A percentile compares a stretch with the other conserved stretches of the same genome.
These are phyloP conservation scores for Xerophyta viscosa DNA, from an alignment of 106 monocot species.

Conservation along the genomic window DNA sequence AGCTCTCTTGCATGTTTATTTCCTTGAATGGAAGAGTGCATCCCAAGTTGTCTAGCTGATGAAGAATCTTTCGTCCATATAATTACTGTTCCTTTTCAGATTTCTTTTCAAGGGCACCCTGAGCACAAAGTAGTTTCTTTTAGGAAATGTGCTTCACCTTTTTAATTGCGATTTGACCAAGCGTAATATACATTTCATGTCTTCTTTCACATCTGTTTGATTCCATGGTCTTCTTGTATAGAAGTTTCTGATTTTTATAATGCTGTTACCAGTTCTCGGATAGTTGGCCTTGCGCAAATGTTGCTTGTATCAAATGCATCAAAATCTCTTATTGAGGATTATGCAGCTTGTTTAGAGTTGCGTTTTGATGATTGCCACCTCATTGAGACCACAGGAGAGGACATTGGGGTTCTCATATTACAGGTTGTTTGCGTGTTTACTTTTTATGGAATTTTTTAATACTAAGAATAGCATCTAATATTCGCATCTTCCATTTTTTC, in stretches of 20 bases:
- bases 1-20: too few relatives aligned
- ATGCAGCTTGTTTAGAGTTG: conserved; percentile 78
- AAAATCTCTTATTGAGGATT: conserved; percentile 72
- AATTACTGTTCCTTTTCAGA: too few relatives aligned
- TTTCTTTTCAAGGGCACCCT: too few relatives aligned
- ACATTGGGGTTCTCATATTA: conserved; percentile 80
- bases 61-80: too few relatives aligned
- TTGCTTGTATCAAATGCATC: conserved; percentile 68
- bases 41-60: too few relatives aligned
- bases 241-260: conserved; percentile 1
- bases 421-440: conserved; percentile 40
- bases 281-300: conserved; percentile 75
- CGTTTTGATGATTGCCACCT: conserved; percentile 70
- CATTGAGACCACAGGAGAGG: conserved; percentile 73
- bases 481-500: conserved; percentile 11
- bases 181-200: too few relatives aligned
- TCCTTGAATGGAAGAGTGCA: too few relatives aligned
- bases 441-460: conserved; percentile 3
- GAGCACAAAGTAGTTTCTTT: too few relatives aligned
- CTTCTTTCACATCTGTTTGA: not conserved
- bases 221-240: not conserved
- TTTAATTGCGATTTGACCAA: too few relatives aligned
- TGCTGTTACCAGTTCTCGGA: conserved; percentile 53
- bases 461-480: not conserved
- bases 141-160: too few relatives aligned